phyloP scores from a whole-genome alignment of 345 rosid genomes.

The Populus ilicifolia region DNA sequence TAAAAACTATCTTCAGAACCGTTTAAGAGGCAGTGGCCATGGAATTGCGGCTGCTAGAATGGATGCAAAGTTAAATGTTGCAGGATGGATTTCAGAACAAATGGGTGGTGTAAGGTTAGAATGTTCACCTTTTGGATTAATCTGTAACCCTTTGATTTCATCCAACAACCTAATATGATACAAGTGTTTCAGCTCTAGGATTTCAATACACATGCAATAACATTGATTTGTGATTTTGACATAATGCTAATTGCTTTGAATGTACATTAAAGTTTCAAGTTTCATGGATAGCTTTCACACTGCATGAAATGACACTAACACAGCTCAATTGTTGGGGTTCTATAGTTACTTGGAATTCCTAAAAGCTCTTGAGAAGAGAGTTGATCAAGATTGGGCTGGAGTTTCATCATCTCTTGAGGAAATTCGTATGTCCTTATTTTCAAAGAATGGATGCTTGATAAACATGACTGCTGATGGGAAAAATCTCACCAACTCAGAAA shows the following conservation, averaged over 20 bases:
- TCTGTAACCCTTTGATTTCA: constrained; percentile 2
- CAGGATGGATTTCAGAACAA: constrained; percentile 98
- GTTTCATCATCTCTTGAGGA: constrained; percentile 87
- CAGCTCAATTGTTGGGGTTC: constrained; percentile 13
- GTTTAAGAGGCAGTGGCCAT: constrained; percentile 88
- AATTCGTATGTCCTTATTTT: constrained; percentile 71
- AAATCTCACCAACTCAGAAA: constrained; percentile 54
- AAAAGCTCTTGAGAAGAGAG: constrained; percentile 69
- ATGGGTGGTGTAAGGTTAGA: constrained; percentile 94
- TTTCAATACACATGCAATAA: constrained; percentile 1
- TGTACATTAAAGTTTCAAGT: neutral
- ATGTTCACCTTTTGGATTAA: neutral
- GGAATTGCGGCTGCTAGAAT: constrained; percentile 85
- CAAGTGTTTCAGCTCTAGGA: constrained; percentile 5
- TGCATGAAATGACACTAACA: constrained; percentile 6
- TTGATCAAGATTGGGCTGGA: constrained; percentile 84
- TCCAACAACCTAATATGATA: neutral
- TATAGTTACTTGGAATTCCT: constrained; percentile 83
- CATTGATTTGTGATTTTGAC: neutral
- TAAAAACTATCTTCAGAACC: constrained; percentile 49
- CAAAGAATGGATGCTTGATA: constrained; percentile 71
- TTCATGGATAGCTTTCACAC: neutral
- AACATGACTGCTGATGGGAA: constrained; percentile 88
- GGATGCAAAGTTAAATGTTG: constrained; percentile 84
- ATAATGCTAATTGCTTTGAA: neutral